Base-by-base conservation (phyloP, 768 basidiomycete genomes). In the Amanita inopinata region DNA sequence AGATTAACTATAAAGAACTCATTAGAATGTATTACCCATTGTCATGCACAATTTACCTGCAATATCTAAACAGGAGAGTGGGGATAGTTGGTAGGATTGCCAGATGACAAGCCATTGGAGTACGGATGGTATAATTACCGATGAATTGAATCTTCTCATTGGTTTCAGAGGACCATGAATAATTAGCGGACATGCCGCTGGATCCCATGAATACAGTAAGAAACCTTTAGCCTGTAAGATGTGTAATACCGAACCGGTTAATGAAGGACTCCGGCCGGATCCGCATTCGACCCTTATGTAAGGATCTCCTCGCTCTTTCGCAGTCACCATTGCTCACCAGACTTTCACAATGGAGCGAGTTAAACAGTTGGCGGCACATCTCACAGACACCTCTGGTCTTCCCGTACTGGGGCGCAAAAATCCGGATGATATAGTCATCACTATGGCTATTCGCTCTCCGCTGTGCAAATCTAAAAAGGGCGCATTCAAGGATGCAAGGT, bases 351-450 rank as follows among this genome's bases (percentile, higher is more conserved):
- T 84, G 74, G 69, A 85, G 51, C 78, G 80, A 47, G 65, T 84
- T 39, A 76, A 70, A 56, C 78, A 83, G 59, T 62, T 84, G 18
- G 72, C 73, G 22, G 71, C 76, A 31, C 83, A 83, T 52, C 58
- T 83, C 40, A 53, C 64, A 14, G 55, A 61, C 2, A 52, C 69
- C 9, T 57, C 69, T 12, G 76, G 74, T n/a, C 54, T 76, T 5
- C 59, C 67, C 17, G 64, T 67, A 11, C 64, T 87, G 36, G 66
- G 76, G 47, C 64, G 61, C 32, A 80, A 83, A 56, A 69, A 60
- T 38, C 74, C 76, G 2, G 76, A 87, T 49, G 87, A 89, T 67
- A 79, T 89, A 9, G 87, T 89, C 56, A 75, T 89, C 46, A 87
- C 85, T 2, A 72, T 85, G 67, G 83, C 86, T 46, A 77, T 82